Conservation (phyloP, 352 stramenopile species). For the Phytophthora macrochlamydospora region DNA sequence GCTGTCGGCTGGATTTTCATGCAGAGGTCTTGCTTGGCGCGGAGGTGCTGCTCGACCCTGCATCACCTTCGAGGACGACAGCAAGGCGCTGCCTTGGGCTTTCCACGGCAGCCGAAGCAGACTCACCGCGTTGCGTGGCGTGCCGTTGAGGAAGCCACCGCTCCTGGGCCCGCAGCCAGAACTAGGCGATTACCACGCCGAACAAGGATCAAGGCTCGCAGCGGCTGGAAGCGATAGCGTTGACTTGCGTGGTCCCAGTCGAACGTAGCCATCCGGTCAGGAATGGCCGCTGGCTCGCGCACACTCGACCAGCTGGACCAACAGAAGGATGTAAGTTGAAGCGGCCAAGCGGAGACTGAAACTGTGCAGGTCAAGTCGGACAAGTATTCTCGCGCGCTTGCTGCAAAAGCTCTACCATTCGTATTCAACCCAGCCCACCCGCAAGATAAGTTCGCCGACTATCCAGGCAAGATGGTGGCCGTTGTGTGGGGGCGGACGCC, state of each 20-base stretch:
- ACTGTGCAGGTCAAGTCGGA: slow-evolving; percentile 1
- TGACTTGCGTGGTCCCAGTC: slow-evolving; percentile 15
- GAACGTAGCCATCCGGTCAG: slow-evolving; percentile 25
- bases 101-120: too few relatives aligned
- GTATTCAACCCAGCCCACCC: neutral
- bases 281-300: slow-evolving; percentile 28
- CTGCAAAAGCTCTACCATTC: neutral
- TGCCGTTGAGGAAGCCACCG: slow-evolving; percentile 7
- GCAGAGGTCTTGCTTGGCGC: slow-evolving; percentile 1
- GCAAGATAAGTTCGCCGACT: neutral
- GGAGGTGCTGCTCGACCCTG: neutral
- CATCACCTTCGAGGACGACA: too few relatives aligned
- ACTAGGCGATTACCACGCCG: slow-evolving; percentile 21
- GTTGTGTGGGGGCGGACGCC: neutral
- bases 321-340: slow-evolving; percentile 8
- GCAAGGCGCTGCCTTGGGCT: too few relatives aligned
- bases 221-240: slow-evolving; percentile 13
- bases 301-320: neutral
- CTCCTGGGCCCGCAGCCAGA: slow-evolving; percentile 18
- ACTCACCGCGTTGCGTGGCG: neutral
- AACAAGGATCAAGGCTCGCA: slow-evolving; percentile 4
- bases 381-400: neutral
- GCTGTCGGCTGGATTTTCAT: slow-evolving; percentile 30
- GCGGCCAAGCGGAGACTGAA: slow-evolving; percentile 1
- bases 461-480: slow-evolving; percentile 1